A percentile compares a stretch with the other conserved stretches of the same genome.
These are phyloP conservation scores for Pachysolen tannophilus DNA, from an alignment of 805 yeast species.

Conservation along the genomic window DNA sequence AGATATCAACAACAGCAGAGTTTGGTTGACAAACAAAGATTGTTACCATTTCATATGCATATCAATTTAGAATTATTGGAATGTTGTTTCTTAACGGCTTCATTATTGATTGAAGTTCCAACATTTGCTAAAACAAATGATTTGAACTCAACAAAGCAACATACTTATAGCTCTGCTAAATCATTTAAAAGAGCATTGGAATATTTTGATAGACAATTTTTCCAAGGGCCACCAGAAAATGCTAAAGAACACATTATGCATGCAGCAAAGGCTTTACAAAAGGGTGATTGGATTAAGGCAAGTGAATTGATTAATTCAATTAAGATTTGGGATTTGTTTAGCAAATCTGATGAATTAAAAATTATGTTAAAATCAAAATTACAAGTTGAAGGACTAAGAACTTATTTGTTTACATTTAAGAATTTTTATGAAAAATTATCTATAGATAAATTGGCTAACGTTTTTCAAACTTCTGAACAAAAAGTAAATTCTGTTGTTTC, in stretches of 20 bases:
- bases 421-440: slow-evolving; percentile 70
- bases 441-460: slow-evolving; percentile 49
- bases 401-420: slow-evolving; percentile 84
- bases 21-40: slow-evolving; percentile 63
- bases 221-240: slow-evolving; percentile 97
- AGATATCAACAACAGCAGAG: slow-evolving; percentile 46
- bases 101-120: slow-evolving; percentile 88
- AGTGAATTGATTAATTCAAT: slow-evolving; percentile 64
- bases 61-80: slow-evolving; percentile 92
- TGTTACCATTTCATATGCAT: slow-evolving; percentile 97
- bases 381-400: slow-evolving; percentile 85
- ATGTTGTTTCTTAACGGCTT: slow-evolving; percentile 85
- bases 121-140: slow-evolving; percentile 68
- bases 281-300: slow-evolving; percentile 84
- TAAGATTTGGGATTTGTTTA: slow-evolving; percentile 80
- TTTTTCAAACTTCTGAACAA: slow-evolving; percentile 55
- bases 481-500: slow-evolving; percentile 57
- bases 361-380: slow-evolving; percentile 69
- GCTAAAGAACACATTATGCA: slow-evolving; percentile 89
- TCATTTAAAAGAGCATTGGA: slow-evolving; percentile 89
- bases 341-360: slow-evolving; percentile 59
- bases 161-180: slow-evolving; percentile 43
- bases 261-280: slow-evolving; percentile 82
- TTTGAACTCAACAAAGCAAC: slow-evolving; percentile 56
- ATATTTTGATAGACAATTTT: slow-evolving; percentile 87